phyloP scores from a whole-genome alignment of 140 eudicot genomes.

The Ambrosia hybrid region DNA sequence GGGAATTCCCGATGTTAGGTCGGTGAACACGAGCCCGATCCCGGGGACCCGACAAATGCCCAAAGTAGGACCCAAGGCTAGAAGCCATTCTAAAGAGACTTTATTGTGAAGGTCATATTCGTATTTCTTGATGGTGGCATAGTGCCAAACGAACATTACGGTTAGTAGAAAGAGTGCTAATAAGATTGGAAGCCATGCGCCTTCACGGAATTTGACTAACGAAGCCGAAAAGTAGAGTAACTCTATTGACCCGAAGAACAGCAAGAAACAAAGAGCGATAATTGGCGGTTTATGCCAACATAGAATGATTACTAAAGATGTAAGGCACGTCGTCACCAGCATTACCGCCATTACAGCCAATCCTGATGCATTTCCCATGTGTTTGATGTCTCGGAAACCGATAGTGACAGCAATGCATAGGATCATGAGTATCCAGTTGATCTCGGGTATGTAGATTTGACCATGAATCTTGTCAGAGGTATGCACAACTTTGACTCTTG shows the following conservation, averaged over 20 bases:
- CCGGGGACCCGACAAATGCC: conserved; percentile 92
- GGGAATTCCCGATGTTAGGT: conserved; percentile 79
- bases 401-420: conserved; percentile 71
- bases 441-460: conserved; percentile 76
- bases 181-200: conserved; percentile 90
- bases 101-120: conserved; percentile 91
- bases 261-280: conserved; percentile 59
- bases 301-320: conserved; percentile 74
- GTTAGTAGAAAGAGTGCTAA: conserved; percentile 72
- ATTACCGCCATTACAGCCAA: conserved; percentile 98
- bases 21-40: conserved; percentile 86
- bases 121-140: conserved; percentile 70
- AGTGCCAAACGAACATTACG: conserved; percentile 90
- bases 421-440: conserved; percentile 72
- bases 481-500: conserved; percentile 67
- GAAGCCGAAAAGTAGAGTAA: conserved; percentile 86
- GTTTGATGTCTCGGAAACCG: conserved; percentile 71
- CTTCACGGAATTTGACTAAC: conserved; percentile 71
- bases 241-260: conserved; percentile 81
- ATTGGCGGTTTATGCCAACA: conserved; percentile 90
- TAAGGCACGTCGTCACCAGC: conserved; percentile 90
- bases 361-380: conserved; percentile 81
- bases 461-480: conserved; percentile 71
- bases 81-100: conserved; percentile 81
- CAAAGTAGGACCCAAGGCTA: conserved; percentile 80